Percentiles rank a stretch among this genome's conserved stretches.
These are phyloP conservation scores for Candida ovalis DNA, from an alignment of 805 yeast genomes.

Conservation along the genomic window DNA sequence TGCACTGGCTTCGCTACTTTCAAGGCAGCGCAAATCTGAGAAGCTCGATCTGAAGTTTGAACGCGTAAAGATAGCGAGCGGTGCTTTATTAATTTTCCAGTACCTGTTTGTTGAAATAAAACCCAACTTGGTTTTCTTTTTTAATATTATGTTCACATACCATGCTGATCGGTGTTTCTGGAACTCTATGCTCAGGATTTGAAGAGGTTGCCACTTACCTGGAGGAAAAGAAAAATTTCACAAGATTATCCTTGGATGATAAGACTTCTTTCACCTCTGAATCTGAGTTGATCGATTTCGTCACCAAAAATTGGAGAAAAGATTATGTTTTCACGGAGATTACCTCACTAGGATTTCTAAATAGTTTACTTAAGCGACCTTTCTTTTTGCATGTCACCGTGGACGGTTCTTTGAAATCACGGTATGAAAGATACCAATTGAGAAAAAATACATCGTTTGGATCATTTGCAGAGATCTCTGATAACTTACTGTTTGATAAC, in stretches of 20 bases:
- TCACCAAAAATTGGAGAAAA: slow-evolving; percentile 62
- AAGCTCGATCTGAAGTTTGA: neutral
- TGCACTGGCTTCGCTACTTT: too few relatives aligned
- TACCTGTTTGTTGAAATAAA: too few relatives aligned
- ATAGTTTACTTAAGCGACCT: slow-evolving; percentile 60
- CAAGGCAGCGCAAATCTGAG: neutral
- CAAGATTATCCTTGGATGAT: neutral
- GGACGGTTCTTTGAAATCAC: slow-evolving; percentile 62
- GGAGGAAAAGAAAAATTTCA: slow-evolving; percentile 9
- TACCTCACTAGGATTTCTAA: slow-evolving; percentile 38
- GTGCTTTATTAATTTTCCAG: too few relatives aligned
- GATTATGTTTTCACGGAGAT: slow-evolving; percentile 59
- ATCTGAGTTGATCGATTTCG: slow-evolving; percentile 50
- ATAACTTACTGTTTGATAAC: slow-evolving; percentile 7
- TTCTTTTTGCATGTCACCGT: slow-evolving; percentile 77
- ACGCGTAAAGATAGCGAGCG: neutral
- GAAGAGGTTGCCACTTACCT: slow-evolving; percentile 49
- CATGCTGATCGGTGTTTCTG: slow-evolving; percentile 79
- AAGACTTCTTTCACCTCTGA: slow-evolving; percentile 32
- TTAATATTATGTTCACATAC: too few relatives aligned
- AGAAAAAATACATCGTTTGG: slow-evolving; percentile 11
- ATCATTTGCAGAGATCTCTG: slow-evolving; percentile 15
- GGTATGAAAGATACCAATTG: slow-evolving; percentile 36
- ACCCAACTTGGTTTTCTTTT: too few relatives aligned
- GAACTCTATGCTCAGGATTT: slow-evolving; percentile 65